phyloP scores from a whole-genome alignment of 2,329 filamentous ascomycete species.

The Chalara sp. region DNA sequence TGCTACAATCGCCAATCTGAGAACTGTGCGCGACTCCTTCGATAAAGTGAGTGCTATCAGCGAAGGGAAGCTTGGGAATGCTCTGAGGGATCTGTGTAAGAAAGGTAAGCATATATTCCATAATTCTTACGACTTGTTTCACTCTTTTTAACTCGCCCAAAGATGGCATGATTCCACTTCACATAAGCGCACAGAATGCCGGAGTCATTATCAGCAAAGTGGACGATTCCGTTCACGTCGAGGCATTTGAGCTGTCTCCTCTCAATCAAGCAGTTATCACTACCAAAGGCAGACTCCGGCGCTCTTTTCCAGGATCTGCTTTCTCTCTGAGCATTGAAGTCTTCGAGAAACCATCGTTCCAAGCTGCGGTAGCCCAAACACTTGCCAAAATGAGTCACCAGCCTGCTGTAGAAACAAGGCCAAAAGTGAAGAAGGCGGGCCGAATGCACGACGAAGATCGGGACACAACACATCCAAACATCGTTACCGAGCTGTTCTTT shows the following conservation, averaged over 20 bases:
- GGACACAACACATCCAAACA: too few species aligned
- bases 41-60: conserved; percentile 8
- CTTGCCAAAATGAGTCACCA: conserved; percentile 2
- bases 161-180: too few species aligned
- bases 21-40: not conserved
- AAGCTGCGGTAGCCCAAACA: not conserved
- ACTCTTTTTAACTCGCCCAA: too few species aligned
- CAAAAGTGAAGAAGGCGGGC: too few species aligned
- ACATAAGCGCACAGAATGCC: conserved; percentile 40
- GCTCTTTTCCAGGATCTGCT: conserved; percentile 37
- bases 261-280: conserved; percentile 33
- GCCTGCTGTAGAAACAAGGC: not conserved
- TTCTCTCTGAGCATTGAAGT: conserved; percentile 24
- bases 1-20: conserved; percentile 1
- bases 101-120: not conserved
- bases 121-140: too few species aligned
- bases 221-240: conserved; percentile 19
- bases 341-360: conserved; percentile 15
- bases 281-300: conserved; percentile 31
- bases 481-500: too few species aligned
- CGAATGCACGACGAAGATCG: too few species aligned
- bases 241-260: too few species aligned
- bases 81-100: not conserved
- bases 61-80: conserved; percentile 3
- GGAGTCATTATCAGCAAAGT: conserved; percentile 33